Conservation (phyloP, 345 rosid species). For the Acer saccharum region DNA sequence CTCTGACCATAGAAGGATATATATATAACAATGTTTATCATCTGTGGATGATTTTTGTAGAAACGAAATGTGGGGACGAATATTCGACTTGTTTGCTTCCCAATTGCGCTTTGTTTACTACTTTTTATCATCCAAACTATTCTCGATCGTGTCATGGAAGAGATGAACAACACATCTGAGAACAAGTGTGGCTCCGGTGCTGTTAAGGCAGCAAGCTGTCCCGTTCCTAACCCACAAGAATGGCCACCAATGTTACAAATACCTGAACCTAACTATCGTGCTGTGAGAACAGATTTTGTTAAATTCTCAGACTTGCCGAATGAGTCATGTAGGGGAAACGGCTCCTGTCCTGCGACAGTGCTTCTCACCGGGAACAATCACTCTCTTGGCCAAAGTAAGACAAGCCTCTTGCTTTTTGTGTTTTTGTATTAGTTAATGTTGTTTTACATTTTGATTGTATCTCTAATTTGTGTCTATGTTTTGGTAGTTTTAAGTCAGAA, state of each 20-base stretch:
- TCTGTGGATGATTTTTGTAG: conserved; percentile 35
- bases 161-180: conserved; percentile 16
- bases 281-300: conserved; percentile 42
- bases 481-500: conserved; percentile 52
- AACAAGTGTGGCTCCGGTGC: conserved; percentile 57
- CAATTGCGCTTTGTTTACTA: conserved; percentile 63
- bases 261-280: conserved; percentile 68
- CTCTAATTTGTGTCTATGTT: background rate
- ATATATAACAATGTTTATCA: background rate
- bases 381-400: conserved; percentile 65
- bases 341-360: conserved; percentile 69
- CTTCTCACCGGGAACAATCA: conserved; percentile 72
- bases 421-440: background rate
- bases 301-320: conserved; percentile 46
- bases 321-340: conserved; percentile 64
- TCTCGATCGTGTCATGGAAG: conserved; percentile 29
- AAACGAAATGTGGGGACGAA: conserved; percentile 67
- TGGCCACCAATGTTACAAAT: conserved; percentile 81
- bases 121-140: conserved; percentile 48
- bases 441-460: conserved; percentile 7
- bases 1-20: background rate
- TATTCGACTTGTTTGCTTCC: conserved; percentile 68
- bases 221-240: conserved; percentile 55
- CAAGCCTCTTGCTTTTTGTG: background rate
- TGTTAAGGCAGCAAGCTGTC: conserved; percentile 54